Evolutionary conservation across 2,329 filamentous ascomycete species (phyloP).

Genomic region (Exserohilum rostratum): DNA sequence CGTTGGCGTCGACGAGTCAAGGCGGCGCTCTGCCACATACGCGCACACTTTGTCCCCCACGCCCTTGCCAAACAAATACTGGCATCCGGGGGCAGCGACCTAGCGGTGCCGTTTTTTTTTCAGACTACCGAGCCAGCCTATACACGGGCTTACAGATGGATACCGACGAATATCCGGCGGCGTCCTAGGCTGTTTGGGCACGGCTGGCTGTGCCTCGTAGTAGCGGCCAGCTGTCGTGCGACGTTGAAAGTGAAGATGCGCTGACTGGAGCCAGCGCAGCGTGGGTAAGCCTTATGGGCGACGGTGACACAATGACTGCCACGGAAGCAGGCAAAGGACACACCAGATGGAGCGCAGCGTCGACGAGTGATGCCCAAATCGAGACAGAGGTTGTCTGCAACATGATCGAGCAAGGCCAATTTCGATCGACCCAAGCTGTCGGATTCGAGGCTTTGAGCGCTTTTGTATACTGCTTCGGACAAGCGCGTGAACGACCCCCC

Average conservation of each 20-base stretch:
- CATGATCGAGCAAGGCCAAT: slow-evolving; percentile 32
- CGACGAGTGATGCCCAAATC: slow-evolving; percentile 20
- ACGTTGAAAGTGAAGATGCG: slow-evolving; percentile 28
- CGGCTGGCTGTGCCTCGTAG: slow-evolving; percentile 10
- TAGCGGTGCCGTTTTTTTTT: slow-evolving; percentile 16
- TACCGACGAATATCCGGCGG: slow-evolving; percentile 12
- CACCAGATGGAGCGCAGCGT: neutral
- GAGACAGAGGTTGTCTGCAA: slow-evolving; percentile 16
- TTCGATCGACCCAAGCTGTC: slow-evolving; percentile 11
- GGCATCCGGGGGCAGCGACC: slow-evolving; percentile 5
- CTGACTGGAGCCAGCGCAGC: slow-evolving; percentile 40
- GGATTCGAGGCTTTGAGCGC: slow-evolving; percentile 6
- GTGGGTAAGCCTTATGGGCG: slow-evolving; percentile 22
- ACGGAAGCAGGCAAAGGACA: slow-evolving; percentile 10
- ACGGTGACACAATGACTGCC: slow-evolving; percentile 18
- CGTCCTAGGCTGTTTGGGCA: slow-evolving; percentile 8
- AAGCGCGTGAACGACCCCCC: slow-evolving; percentile 13
- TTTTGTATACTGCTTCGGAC: slow-evolving; percentile 7
- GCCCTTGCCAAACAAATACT: slow-evolving; percentile 2
- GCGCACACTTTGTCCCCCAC: neutral
- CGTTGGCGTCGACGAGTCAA: slow-evolving; percentile 9
- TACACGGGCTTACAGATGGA: slow-evolving; percentile 7
- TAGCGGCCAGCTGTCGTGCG: slow-evolving; percentile 28
- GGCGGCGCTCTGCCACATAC: neutral
- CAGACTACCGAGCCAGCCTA: slow-evolving; percentile 14